A percentile compares a stretch with the other conserved stretches of the same genome.
phyloP scores from a whole-genome alignment of 179 eudicot species.

The Corrigiola litoralis region DNA sequence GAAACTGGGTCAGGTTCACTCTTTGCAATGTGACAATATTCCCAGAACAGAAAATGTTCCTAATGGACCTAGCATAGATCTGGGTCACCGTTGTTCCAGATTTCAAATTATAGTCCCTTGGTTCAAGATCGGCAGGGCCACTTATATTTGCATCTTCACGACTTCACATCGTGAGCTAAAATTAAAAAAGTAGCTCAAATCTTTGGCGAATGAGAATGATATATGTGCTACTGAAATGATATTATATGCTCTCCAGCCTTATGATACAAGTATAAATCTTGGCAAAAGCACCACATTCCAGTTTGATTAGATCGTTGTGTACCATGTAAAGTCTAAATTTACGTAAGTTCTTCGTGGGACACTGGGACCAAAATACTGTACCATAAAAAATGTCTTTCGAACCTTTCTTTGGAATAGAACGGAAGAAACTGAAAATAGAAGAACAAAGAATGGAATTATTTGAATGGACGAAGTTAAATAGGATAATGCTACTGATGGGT shows the following conservation, averaged over 20 bases:
- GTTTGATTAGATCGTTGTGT: slow-evolving; percentile 21
- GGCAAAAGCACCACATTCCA: slow-evolving; percentile 24
- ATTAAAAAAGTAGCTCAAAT: slow-evolving; percentile 19
- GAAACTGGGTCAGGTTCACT: too few relatives aligned
- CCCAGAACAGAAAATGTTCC: too few relatives aligned
- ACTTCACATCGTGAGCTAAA: too few relatives aligned
- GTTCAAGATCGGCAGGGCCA: too few relatives aligned
- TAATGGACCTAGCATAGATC: too few relatives aligned
- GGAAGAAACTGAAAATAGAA: slow-evolving; percentile 5
- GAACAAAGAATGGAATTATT: slow-evolving; percentile 16
- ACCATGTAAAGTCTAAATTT: background rate
- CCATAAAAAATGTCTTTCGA: slow-evolving; percentile 27
- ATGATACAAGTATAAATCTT: slow-evolving; percentile 17
- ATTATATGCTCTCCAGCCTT: slow-evolving; percentile 25
- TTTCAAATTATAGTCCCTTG: too few relatives aligned
- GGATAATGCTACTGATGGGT: slow-evolving; percentile 24
- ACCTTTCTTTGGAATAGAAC: slow-evolving; percentile 21
- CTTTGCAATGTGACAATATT: too few relatives aligned
- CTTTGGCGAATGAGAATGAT: slow-evolving; percentile 28
- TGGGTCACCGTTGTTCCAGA: too few relatives aligned
- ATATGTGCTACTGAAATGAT: slow-evolving; percentile 20
- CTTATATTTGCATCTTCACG: too few relatives aligned
- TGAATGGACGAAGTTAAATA: slow-evolving; percentile 7
- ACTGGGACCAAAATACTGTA: slow-evolving; percentile 2
- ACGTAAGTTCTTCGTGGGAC: slow-evolving; percentile 2